Base-by-base conservation (phyloP, 2,329 filamentous ascomycete genomes). In the Exophiala alcalophila region DNA sequence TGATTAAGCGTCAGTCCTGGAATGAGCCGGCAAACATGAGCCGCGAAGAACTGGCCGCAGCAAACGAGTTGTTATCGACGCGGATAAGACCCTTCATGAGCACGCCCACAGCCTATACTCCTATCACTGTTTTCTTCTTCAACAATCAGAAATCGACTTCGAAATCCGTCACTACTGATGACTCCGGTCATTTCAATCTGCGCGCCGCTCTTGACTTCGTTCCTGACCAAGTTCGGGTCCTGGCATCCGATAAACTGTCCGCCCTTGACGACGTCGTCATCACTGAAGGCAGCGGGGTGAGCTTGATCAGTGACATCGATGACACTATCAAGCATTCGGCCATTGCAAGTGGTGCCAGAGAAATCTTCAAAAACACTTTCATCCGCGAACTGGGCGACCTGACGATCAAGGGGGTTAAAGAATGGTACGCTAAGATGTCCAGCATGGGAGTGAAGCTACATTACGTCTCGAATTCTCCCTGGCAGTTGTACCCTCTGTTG, bases 381-480 rank as follows among this genome's bases (percentile, higher is more conserved):
- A 83, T 96, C 39, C 83, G 90, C 7, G 88, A 96, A 30, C 71
- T 97, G 1, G 73, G 68, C 3, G 88, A 91, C 47, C 72, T 97
- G 31, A 88, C 81, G 0, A 81, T 98, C 15, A 83, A 89, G 11
- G 92, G 92, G 2, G 90, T 97, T 14, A 78, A 74, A 44, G 87
- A 94, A 50, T 97, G 92, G 91, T 98, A 97, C 61, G 80, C 73
- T 24, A 73, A 73, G 14, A 74, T 98, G 66, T 76, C 84, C 26
- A 73, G 81, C 14, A 80, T 91, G 68, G 89, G 90, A 12, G 91
- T 97, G 16, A 80, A 82, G 56, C 77, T 98, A 38, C 94, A 98
- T 61, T 98, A 98, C 63, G 94, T 95, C 53, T 98, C 92, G n/a
- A 98, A 98, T 65, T 94, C 91, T 36, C 92, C 92, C 0, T 98